Evolutionary conservation across 2,329 filamentous ascomycete species (phyloP), one percentile per base, ranked within the genome.

Genomic region (Colletotrichum brevisporum): DNA sequence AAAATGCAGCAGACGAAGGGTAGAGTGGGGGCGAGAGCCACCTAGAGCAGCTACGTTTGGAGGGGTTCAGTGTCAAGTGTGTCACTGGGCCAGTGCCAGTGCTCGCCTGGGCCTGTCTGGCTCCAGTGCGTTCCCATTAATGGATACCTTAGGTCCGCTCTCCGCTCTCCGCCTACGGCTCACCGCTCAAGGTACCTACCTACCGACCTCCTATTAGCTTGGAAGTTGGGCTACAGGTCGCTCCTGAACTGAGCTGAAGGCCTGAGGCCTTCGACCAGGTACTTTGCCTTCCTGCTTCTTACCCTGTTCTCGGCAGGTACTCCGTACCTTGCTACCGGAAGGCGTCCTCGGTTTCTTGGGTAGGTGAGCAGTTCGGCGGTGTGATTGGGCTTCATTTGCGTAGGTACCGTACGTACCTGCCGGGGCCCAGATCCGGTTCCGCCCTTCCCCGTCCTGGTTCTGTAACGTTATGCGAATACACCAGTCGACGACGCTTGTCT

Each of bases 1-100:
- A 66, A 69, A 66, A 67, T 67, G 63, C 67, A 69, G 55, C 67
- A 67, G 61, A 67, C 50, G 62, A 58, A 67, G 60, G 66, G 63
- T 59, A 36, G 56, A 52, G 62, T 60, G 63, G 67, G 55, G 66
- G 56, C 24, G 48, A 60, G 66, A 60, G 66, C 66, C 66, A 69
- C 66, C 56, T 65, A 45, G 65, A 65, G 62, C 57, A 61, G 63
- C 63, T 61, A 18, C 43, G 21, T 61, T 47, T 67, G 63, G 67
- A 67, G 67, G 66, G 67, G 62, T 69, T 67, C 63, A 61, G 66
- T 52, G 62, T 59, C 61, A 54, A 67, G 67, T 55, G 62, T 67
- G 67, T 69, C 67, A 69, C 56, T 69, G 63, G 66, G 45, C 56
- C 62, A 69, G 67, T 69, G 51, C 67, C 51, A 51, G 43, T 43